Base-by-base conservation (phyloP, 768 basidiomycete species). In the Sutorius australiensis region DNA sequence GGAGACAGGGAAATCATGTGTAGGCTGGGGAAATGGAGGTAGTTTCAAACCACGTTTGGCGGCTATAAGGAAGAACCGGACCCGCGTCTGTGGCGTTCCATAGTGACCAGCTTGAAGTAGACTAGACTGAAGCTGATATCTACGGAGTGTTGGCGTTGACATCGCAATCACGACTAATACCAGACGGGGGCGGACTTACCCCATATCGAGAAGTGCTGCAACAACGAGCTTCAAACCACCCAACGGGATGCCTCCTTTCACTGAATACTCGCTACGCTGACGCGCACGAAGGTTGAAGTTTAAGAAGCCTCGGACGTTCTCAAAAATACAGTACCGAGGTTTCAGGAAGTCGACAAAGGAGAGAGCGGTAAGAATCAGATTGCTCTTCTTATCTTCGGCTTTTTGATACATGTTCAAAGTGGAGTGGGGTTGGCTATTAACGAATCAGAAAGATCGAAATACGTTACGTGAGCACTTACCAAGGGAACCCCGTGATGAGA, bases 401-500 rank as follows among this genome's bases (percentile, higher is more conserved):
- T 75, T 81, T 49, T 80, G 80, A 61, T 72, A 89, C 80, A 83
- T 87, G 63, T 92, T 92, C 17, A 90, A 65, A 1, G 66, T 64
- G 0, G 89, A 91, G 61, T 91, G 89, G 3, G 83, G 78, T 66
- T 90, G 89, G 62, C 88, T 90, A 51, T 38, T 13, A n/a, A n/a
- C 32, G 31, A 21, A 36, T 63, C 46, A 57, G 28, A n/a, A 38
- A 53, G 11, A 47, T 12, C 30, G 13, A 30, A 21, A 28, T 32
- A 27, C 40, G 13, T 12, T 31, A 19, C 58, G 4, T 6, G 11
- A 31, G 3, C n/a, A 2, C 55, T 21, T 51, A 85, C 89, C 90
- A 92, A 33, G 90, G 90, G 57, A 92, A 87, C 0, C 91, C 90
- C 16, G 83, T 78, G 12, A 80, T 69, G 13, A 92, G 73, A 28